Conservation (phyloP, 2,329 filamentous ascomycete genomes). For the Leptosphaerulina australis region DNA sequence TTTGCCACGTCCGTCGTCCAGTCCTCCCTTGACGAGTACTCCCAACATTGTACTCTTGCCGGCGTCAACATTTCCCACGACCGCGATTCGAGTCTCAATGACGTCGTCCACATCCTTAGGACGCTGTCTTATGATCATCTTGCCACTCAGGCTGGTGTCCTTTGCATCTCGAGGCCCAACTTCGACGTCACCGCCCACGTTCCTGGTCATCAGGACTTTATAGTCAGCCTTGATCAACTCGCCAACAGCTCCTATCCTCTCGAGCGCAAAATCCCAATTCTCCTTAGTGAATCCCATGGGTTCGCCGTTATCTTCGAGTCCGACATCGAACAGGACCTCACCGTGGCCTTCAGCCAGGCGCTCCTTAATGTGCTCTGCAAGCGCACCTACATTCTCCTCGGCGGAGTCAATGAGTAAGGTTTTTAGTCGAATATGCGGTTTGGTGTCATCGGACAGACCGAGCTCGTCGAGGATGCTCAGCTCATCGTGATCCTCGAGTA, state of each 20-base stretch:
- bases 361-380: slow-evolving; percentile 68
- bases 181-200: slow-evolving; percentile 79
- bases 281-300: slow-evolving; percentile 75
- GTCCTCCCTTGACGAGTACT: slow-evolving; percentile 90
- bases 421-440: slow-evolving; percentile 69
- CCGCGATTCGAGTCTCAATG: slow-evolving; percentile 94
- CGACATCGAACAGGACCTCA: slow-evolving; percentile 89
- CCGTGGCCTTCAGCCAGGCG: slow-evolving; percentile 83
- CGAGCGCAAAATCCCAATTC: slow-evolving; percentile 76
- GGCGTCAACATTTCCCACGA: slow-evolving; percentile 97
- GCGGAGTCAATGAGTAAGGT: slow-evolving; percentile 69
- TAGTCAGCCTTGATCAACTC: slow-evolving; percentile 73
- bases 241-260: slow-evolving; percentile 69
- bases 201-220: slow-evolving; percentile 84
- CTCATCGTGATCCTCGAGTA: slow-evolving; percentile 76
- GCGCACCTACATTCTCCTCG: slow-evolving; percentile 65
- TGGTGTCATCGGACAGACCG: slow-evolving; percentile 71
- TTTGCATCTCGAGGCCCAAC: slow-evolving; percentile 68
- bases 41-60: slow-evolving; percentile 97
- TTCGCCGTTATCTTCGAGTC: slow-evolving; percentile 87
- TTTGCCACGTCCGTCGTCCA: slow-evolving; percentile 93
- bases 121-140: slow-evolving; percentile 78
- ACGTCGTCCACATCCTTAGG: slow-evolving; percentile 81
- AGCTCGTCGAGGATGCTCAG: slow-evolving; percentile 86
- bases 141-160: slow-evolving; percentile 79